Evolutionary conservation across 176 grass and related monocot species (phyloP), one percentile per base, ranked within the genome.

Genomic region (Leersia perrieri): DNA sequence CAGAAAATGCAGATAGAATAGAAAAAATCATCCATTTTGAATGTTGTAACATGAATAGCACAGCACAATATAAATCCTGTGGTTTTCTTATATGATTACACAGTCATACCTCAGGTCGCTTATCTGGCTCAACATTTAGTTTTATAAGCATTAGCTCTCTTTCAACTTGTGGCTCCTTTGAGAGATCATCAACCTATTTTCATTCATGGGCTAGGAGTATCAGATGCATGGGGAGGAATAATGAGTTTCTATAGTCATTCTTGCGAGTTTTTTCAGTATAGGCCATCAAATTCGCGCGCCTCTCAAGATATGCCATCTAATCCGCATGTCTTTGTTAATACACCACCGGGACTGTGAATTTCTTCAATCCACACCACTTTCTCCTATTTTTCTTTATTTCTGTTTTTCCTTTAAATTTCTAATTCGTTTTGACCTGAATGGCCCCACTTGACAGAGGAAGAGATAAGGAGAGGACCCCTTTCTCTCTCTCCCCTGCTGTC

Each of bases 71-170:
- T 40, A 69, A 69, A 57, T 70, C 15, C 38, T n/a, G 29, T 69
- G 28, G 5, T 3, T 29, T 68, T n/a, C 14, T 28, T 28, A 29
- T 12, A 39, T 55, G 5, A 11, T 62, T 58, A 14, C n/a, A 55
- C 28, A 34, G 12, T 68, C 12, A 63, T 85, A 99, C 96, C 79
- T 93, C 96, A 78, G 88, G 72, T 8, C 84, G 92, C 72, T 73
- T 87, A 67, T 89, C 81, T 20, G 92, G 90, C 25, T 89, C 76
- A 42, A 88, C 96, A 53, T 84, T 95, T 36, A 98, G 85, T 65
- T 98, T 98, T 93, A 99, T 89, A 89, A 99, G 96, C 88, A 99
- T 95, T 34, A 99, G 84, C 82, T 99, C 92, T 86, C 96, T 82
- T 86, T 99, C 96, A 74, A 99, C 92, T 76, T 95, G 90, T 72